Percentiles rank a stretch among this genome's conserved stretches.
Evolutionary conservation across 257 asterid species (phyloP).

Genomic region (Nicotiana sylvestris): DNA sequence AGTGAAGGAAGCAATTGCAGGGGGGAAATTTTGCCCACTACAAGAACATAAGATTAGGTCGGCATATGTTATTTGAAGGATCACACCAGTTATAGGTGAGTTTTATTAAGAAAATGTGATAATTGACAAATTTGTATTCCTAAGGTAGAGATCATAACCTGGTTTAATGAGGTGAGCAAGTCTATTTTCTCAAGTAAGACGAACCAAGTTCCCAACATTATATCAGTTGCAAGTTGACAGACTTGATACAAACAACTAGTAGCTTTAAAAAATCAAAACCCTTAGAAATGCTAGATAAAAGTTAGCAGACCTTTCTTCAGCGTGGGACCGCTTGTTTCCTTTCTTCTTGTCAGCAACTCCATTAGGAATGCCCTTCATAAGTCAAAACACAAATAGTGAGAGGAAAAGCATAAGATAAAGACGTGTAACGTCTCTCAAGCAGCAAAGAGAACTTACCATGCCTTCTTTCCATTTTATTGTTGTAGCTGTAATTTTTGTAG

Average conservation of each 20-base stretch:
- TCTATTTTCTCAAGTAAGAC: not conserved
- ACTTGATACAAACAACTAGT: not conserved
- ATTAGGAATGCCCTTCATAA: conserved; percentile 65
- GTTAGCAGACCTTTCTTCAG: conserved; percentile 72
- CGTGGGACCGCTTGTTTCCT: conserved; percentile 67
- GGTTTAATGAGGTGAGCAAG: not conserved
- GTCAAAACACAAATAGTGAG: conserved; percentile 17
- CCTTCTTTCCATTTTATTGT: conserved; percentile 93
- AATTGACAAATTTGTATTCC: not conserved
- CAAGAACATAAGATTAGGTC: not conserved
- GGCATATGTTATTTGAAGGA: not conserved
- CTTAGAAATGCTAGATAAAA: not conserved
- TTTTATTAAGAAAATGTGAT: not conserved
- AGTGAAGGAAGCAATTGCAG: not conserved
- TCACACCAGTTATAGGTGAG: not conserved
- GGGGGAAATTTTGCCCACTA: not conserved
- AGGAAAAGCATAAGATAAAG: conserved; percentile 4
- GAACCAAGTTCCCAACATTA: not conserved
- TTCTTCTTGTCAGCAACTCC: conserved; percentile 76
- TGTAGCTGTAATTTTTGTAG: conserved; percentile 73
- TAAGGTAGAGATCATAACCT: not conserved
- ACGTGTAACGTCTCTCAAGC: not conserved
- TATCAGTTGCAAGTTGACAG: not conserved
- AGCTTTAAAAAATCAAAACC: not conserved
- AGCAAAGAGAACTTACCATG: conserved; percentile 49